Percentiles rank a stretch among this genome's conserved stretches.
phyloP scores from a whole-genome alignment of 1,284 basidiomycete species.

The Leccinum angustisporum region DNA sequence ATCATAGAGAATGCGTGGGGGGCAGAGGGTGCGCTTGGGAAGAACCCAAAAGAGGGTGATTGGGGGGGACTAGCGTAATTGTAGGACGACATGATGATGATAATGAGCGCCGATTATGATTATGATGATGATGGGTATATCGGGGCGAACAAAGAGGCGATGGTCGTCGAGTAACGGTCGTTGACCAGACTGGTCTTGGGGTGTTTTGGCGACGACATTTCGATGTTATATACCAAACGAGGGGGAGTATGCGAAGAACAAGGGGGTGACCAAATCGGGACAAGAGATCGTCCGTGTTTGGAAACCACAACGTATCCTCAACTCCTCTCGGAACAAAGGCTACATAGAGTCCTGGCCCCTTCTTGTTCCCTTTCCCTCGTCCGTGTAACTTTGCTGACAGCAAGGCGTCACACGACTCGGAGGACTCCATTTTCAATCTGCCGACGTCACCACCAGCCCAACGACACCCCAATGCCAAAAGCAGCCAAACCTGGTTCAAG shows the following conservation, averaged over 20 bases:
- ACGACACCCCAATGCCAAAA: slow-evolving; percentile 33
- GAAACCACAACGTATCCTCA: slow-evolving; percentile 8
- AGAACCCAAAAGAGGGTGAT: slow-evolving; percentile 59
- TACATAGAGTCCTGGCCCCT: not conserved
- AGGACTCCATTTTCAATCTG: not conserved
- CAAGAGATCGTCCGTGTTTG: slow-evolving; percentile 20
- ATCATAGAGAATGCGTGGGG: slow-evolving; percentile 64
- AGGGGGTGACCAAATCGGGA: slow-evolving; percentile 25
- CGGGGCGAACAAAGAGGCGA: slow-evolving; percentile 8
- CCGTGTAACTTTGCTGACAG: not conserved
- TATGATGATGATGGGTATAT: not conserved
- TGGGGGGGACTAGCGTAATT: slow-evolving; percentile 38
- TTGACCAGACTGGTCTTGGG: slow-evolving; percentile 19
- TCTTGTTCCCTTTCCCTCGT: not conserved
- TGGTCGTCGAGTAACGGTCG: slow-evolving; percentile 12
- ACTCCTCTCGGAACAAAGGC: slow-evolving; percentile 17
- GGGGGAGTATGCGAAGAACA: slow-evolving; percentile 14
- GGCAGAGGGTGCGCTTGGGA: slow-evolving; percentile 57
- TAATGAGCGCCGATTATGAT: slow-evolving; percentile 9
- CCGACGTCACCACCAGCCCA: not conserved
- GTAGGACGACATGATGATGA: slow-evolving; percentile 49
- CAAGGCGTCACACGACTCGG: slow-evolving; percentile 2
- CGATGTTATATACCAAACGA: slow-evolving; percentile 27
- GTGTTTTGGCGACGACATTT: not conserved
- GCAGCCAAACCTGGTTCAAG: slow-evolving; percentile 20